Base-by-base conservation (phyloP, 2,329 filamentous ascomycete genomes). In the Stachybotrys echinatus region DNA sequence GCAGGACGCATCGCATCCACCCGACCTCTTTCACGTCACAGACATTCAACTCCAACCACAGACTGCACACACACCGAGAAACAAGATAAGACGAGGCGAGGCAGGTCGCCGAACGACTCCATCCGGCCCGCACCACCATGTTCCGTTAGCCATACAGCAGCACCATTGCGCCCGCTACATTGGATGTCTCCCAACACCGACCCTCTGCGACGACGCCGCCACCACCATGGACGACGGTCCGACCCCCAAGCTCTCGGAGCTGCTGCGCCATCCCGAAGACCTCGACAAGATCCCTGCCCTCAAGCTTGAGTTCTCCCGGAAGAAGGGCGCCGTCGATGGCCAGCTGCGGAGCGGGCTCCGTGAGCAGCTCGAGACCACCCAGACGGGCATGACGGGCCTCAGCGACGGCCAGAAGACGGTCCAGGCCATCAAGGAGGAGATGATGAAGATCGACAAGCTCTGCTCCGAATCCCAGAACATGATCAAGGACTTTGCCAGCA, bases 381-480 rank as follows among this genome's bases (percentile, higher is more conserved):
- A 97, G 73, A 82, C 88, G 58, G 94, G 94, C 67, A 96, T 99
- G 85, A 87, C 75, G 56, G 88, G 88, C 54, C 85, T 99, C 56
- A 84, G 83, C 42, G 91, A 96, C 65, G 92, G 92, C 50, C 92
- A 97, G 70, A 88, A 92, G 68, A 89, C 89, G 53, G 89, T 99
- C 34, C 87, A 89, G 65, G 83, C 88, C 61, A 96, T 96, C 72
- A 96, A 95, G 70, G 92, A 97, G 58, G 94, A 99, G 74, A 94
- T 99, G 83, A 91, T 95, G 77, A 95, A 92, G 72, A 97, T 99
- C 62, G 94, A 99, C 74, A 91, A 89, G 72, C 82, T 99, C 56
- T 99, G 94, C 74, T 91, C 92, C 55, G 95, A 99, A 71, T 92
- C 92, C 49, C 92, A 97, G 74, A 90, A 89, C 66, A 96, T 96